Evolutionary conservation across 352 stramenopile genomes (phyloP).

Genomic region (Pythium graminicola): DNA sequence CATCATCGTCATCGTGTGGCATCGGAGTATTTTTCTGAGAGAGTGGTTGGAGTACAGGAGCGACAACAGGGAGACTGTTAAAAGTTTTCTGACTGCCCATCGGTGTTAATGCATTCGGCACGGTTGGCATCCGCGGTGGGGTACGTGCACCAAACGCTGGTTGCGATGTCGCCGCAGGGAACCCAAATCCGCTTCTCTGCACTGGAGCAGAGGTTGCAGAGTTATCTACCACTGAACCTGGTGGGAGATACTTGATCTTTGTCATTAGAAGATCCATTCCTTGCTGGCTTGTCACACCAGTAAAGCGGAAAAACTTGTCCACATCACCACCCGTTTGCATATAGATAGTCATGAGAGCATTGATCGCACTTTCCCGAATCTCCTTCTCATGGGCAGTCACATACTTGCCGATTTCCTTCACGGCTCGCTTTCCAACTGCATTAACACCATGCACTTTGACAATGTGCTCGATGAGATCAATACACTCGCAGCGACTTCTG

Average conservation of each 20-base stretch:
- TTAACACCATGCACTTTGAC: slow-evolving; percentile 54
- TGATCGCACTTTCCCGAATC: slow-evolving; percentile 72
- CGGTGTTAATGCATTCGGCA: slow-evolving; percentile 16
- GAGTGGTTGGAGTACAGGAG: not conserved
- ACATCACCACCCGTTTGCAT: slow-evolving; percentile 52
- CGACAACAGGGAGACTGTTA: slow-evolving; percentile 12
- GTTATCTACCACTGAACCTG: slow-evolving; percentile 27
- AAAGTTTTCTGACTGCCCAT: slow-evolving; percentile 33
- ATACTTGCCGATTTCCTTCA: slow-evolving; percentile 78
- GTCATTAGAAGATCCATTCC: slow-evolving; percentile 69
- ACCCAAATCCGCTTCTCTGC: slow-evolving; percentile 21
- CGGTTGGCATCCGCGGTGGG: slow-evolving; percentile 19
- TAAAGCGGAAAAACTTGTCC: slow-evolving; percentile 75
- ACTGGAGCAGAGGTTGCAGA: slow-evolving; percentile 5
- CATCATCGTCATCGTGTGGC: slow-evolving; percentile 37
- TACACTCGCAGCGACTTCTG: slow-evolving; percentile 80
- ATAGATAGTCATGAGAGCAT: slow-evolving; percentile 65
- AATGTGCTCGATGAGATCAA: slow-evolving; percentile 77
- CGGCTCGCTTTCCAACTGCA: slow-evolving; percentile 56
- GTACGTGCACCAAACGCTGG: slow-evolving; percentile 9
- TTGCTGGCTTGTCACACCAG: slow-evolving; percentile 69
- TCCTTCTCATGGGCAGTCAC: slow-evolving; percentile 78
- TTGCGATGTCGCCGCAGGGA: slow-evolving; percentile 9
- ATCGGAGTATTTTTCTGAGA: not conserved
- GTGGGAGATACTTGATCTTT: slow-evolving; percentile 71